A percentile compares a stretch with the other conserved stretches of the same genome.
Evolutionary conservation across 345 rosid species (phyloP).

Genomic region (Euphorbia tirucalli): DNA sequence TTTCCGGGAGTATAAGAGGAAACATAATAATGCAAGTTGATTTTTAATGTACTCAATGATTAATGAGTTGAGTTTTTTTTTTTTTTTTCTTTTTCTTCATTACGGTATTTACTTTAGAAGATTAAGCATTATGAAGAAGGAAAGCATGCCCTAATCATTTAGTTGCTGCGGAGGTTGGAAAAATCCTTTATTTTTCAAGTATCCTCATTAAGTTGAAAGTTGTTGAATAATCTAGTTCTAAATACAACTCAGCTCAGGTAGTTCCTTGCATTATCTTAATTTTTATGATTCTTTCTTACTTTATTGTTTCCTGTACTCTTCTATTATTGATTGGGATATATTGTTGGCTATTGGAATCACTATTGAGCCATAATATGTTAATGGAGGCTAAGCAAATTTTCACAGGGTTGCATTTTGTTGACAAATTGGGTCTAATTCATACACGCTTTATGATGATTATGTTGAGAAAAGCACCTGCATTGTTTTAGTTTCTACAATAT

Average conservation of each 20-base stretch:
- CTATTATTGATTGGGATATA: neutral
- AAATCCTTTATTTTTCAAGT: neutral
- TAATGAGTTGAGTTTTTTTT: no score
- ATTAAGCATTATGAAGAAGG: neutral
- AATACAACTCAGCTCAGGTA: neutral
- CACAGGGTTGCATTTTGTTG: neutral
- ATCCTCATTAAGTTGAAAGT: neutral
- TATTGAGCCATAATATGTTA: neutral
- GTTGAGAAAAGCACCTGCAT: neutral
- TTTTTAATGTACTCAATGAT: no score
- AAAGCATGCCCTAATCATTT: neutral
- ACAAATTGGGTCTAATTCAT: neutral
- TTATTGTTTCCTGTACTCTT: neutral
- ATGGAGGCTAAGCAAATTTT: neutral
- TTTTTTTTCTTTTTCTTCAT: no score
- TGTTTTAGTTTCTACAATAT: slow-evolving; percentile 2
- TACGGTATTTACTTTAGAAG: neutral
- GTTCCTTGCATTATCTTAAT: neutral
- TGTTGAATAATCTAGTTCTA: neutral
- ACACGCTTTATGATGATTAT: neutral
- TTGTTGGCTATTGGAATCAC: neutral
- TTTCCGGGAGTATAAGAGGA: no score
- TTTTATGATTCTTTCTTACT: no score
- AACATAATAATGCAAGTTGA: no score
- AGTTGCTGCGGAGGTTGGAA: neutral